Percentiles rank a stretch among this genome's conserved stretches.
phyloP scores from a whole-genome alignment of 306 rosid species.

The Neltuma alba region DNA sequence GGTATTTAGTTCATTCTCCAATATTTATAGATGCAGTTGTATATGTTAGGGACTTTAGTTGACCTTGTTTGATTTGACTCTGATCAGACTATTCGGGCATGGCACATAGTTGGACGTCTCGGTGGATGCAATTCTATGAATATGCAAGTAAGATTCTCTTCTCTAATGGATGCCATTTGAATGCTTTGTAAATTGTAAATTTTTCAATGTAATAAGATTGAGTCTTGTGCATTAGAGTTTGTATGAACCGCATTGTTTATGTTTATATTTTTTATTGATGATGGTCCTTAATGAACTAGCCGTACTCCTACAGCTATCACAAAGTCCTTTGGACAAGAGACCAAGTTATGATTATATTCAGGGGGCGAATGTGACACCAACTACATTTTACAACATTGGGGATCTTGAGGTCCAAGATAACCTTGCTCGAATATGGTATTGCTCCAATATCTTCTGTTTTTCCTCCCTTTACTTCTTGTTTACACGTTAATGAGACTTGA shows the following conservation, averaged over 20 bases:
- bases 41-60: conserved; percentile 19
- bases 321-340: conserved; percentile 68
- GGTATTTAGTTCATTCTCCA: neutral
- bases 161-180: neutral
- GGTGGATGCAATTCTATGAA: conserved; percentile 97
- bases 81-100: conserved; percentile 71
- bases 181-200: neutral
- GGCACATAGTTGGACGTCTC: conserved; percentile 90
- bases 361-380: conserved; percentile 82
- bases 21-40: neutral
- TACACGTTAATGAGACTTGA: conserved; percentile 15
- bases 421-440: conserved; percentile 90
- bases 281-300: conserved; percentile 31
- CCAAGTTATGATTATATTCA: conserved; percentile 78
- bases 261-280: neutral
- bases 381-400: conserved; percentile 87
- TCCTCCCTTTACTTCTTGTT: neutral
- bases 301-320: conserved; percentile 65
- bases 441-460: neutral
- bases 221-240: neutral
- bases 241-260: neutral
- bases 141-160: conserved; percentile 72
- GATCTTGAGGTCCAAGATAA: conserved; percentile 94
- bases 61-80: conserved; percentile 34
- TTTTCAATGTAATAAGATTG: neutral